These are phyloP conservation scores for Carallia brachiata DNA, from an alignment of 345 rosid species.

Conservation along the genomic window DNA sequence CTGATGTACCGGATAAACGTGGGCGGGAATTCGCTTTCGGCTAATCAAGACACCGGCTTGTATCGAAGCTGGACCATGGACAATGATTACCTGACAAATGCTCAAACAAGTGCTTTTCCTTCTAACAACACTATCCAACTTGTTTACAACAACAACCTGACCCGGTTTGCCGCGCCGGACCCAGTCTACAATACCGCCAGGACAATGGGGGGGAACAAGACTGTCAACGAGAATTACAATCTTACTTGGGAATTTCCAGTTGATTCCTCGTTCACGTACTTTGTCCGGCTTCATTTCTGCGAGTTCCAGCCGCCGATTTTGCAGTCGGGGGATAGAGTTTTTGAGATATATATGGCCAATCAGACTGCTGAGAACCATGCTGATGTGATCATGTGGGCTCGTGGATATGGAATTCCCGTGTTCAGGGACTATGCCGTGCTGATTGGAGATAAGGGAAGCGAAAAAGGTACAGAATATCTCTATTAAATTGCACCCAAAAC, in stretches of 20 bases:
- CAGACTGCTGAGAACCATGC: not conserved
- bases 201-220: constrained; percentile 2
- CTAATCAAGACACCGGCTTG: constrained; percentile 15
- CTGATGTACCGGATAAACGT: constrained; percentile 31
- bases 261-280: constrained; percentile 25
- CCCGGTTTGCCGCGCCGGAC: constrained; percentile 17
- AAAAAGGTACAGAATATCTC: constrained; percentile 1
- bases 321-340: not conserved
- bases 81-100: not conserved
- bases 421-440: constrained; percentile 1
- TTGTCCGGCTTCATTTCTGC: constrained; percentile 38
- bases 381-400: constrained; percentile 5
- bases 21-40: not conserved
- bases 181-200: constrained; percentile 17
- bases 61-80: constrained; percentile 26
- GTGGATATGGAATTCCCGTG: constrained; percentile 2
- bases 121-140: fast-evolving
- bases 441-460: not conserved
- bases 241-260: constrained; percentile 34
- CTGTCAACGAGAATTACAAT: constrained; percentile 5
- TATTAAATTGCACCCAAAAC: not conserved
- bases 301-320: constrained; percentile 10
- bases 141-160: not conserved
- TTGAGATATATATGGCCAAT: constrained; percentile 10
- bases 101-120: not conserved